Evolutionary conservation across 192 early-diverging fungal genomes (phyloP).

Genomic region (Coemansia sp.): DNA sequence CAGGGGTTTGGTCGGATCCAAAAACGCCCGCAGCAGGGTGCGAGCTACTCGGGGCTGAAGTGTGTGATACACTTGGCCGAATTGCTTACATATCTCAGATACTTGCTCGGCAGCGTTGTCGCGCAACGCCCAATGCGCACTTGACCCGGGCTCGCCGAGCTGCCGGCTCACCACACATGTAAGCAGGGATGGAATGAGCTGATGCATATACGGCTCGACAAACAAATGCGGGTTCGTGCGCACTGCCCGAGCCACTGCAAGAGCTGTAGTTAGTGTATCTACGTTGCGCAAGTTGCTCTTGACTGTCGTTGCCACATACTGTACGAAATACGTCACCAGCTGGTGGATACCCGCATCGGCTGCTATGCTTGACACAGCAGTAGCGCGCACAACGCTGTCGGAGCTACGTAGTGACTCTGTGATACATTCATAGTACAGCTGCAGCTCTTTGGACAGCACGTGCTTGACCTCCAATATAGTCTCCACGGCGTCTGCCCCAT

Average conservation of each 20-base stretch:
- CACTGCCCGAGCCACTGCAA: conserved; percentile 77
- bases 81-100: conserved; percentile 71
- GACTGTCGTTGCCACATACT: conserved; percentile 86
- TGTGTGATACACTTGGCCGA: conserved; percentile 78
- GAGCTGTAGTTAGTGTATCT: conserved; percentile 66
- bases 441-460: conserved; percentile 88
- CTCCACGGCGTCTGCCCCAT: conserved; percentile 40
- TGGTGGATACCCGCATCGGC: conserved; percentile 93
- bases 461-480: conserved; percentile 80
- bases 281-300: conserved; percentile 78
- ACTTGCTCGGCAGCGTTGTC: conserved; percentile 72
- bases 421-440: conserved; percentile 92
- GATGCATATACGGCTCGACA: conserved; percentile 94
- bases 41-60: conserved; percentile 87
- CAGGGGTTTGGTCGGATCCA: conserved; percentile 81
- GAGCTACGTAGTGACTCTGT: conserved; percentile 73
- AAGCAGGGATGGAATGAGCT: conserved; percentile 89
- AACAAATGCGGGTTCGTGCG: conserved; percentile 85
- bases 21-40: conserved; percentile 84
- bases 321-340: conserved; percentile 92
- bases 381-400: conserved; percentile 65
- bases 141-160: conserved; percentile 63
- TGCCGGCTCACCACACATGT: conserved; percentile 89
- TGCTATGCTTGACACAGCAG: conserved; percentile 79
- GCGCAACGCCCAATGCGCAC: conserved; percentile 85